Evolutionary conservation across 352 stramenopile genomes (phyloP), one percentile per base, ranked within the genome.

Genomic region (Phytophthora chlamydospora): DNA sequence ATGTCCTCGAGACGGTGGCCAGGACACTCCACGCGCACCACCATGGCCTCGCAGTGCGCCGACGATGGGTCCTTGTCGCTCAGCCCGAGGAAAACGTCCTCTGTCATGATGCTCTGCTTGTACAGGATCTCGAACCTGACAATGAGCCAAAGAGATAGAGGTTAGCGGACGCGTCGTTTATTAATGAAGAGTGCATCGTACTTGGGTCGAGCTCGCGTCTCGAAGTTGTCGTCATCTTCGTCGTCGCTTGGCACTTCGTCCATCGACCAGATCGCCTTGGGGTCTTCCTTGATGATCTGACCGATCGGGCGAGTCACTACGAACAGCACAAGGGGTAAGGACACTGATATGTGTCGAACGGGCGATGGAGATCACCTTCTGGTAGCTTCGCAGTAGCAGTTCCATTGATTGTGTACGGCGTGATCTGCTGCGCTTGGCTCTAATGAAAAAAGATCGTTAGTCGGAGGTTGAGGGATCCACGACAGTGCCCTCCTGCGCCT

Each of bases 61-160:
- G 77, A 88, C 14, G 84, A 94, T n/a, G 85, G 85, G 39, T 96
- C 87, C 50, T 93, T 92, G 56, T 94, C 85, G 42, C 80, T 83
- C 13, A 94, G 62, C 1, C 85, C 85, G 21, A 96, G 76, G 35
- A 91, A 96, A 54, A 96, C 77, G 57, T 92, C 85, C 48, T 96
- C 87, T 0, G 85, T 90, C 85, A 91, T 92, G 34, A 96, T 83
- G 32, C 71, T 87, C 66, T 96, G 87, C 69, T 93, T 92, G 74
- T 92, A 94, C 35, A 92, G 56, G 46, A 96, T 80, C 63, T 93
- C 87, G 61, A 89, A 91, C n/a, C 81, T 90, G 27, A 12, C 32
- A 10, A 14, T 31, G 21, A 16, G 39, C 11, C 7, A 54, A 12
- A 29, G 2, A 65, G 21, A 56, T 29, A 0, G 14, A 38, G 12